Conservation (phyloP, 768 basidiomycete species). For the Antrodiella citrinella region DNA sequence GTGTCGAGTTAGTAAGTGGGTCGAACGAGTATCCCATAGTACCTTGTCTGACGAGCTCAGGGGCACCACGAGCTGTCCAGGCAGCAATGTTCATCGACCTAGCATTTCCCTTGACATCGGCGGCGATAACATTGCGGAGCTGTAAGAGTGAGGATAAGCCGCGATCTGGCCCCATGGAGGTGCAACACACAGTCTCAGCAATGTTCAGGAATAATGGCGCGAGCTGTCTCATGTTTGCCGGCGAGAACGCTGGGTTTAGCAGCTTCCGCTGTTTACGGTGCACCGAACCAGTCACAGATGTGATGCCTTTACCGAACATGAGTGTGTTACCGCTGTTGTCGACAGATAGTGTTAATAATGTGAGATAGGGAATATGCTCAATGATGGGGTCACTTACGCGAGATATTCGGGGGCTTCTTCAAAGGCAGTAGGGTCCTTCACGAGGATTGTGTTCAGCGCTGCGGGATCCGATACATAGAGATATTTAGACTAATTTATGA, state of each 20-base stretch:
- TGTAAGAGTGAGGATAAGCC: background rate
- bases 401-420: too few relatives aligned
- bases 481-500: too few relatives aligned
- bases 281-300: constrained; percentile 1
- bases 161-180: constrained; percentile 5
- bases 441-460: background rate
- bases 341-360: too few relatives aligned
- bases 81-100: constrained; percentile 10
- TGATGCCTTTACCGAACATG: background rate
- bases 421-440: background rate
- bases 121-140: background rate
- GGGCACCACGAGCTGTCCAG: constrained; percentile 12
- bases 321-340: background rate
- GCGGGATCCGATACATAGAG: background rate
- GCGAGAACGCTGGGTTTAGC: constrained; percentile 12
- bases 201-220: constrained; percentile 11
- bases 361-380: too few relatives aligned
- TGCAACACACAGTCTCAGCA: constrained; percentile 9
- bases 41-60: constrained; percentile 16
- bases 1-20: constrained; percentile 3
- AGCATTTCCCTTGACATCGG: background rate
- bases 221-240: constrained; percentile 13
- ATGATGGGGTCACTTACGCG: too few relatives aligned
- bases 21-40: constrained; percentile 17
- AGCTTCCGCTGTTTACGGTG: constrained; percentile 10